Evolutionary conservation across 2,329 filamentous ascomycete genomes (phyloP), one percentile per base, ranked within the genome.

Genomic region (Bipolaris gigantea): DNA sequence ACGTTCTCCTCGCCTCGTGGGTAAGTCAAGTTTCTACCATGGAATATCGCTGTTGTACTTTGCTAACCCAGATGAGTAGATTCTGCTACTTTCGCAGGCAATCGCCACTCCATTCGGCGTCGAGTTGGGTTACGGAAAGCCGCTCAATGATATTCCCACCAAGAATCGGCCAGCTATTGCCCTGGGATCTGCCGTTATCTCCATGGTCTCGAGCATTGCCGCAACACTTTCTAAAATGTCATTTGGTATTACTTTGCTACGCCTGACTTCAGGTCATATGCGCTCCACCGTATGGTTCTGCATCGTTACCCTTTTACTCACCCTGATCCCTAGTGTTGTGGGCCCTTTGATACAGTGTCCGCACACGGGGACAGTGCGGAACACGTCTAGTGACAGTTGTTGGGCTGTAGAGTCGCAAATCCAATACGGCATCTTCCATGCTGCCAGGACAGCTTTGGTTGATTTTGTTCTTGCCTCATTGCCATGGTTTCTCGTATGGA

Each of bases 341-440:
- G 45, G 60, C 15, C 59, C 56, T 7, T 70, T 63, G 62, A 41
- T 69, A 1, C 51, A 52, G 32, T 70, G 66, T 35, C 58, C 39
- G 5, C 61, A 62, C 1, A 45, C 48, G 4, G 56, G 51, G 7
- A 65, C 67, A 50, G 51, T 57, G 1, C 66, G 62, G 63, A 59
- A 65, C 19, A 21, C 45, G 4, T 36, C 34, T 1, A 27, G 64
- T 2, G 47, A 58, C 10, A 65, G 34, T 3, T 70, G 67, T 53
- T 69, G 64, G 65, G 46, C 58, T 18, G 11, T 45, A 2, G n/a
- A 18, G n/a, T 41, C 55, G 10, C 52, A 52, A 1, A 43, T 63
- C 16, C 49, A 63, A 19, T 70, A 69, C 41, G 66, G 64, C n/a
- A 62, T 63, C 18, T 70, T 70, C 61, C 68, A 69, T 43, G 64